Evolutionary conservation across 768 basidiomycete genomes (phyloP).

Genomic region (Cystofilobasidium capitatum): DNA sequence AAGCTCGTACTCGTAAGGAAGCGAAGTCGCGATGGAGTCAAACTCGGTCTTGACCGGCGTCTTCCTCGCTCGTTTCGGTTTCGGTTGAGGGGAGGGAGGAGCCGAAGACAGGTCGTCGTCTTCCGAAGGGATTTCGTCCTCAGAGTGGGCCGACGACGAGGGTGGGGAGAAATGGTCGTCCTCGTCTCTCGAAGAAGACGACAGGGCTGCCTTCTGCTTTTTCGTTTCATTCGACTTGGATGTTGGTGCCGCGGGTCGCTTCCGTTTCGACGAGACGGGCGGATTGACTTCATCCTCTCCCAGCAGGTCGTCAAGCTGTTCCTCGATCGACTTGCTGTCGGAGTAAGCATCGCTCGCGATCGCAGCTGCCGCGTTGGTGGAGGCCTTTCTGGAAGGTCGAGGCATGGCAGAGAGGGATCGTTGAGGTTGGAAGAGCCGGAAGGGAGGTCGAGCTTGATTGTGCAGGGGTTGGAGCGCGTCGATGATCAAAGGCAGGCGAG

Average conservation of each 20-base stretch:
- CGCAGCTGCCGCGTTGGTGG: neutral
- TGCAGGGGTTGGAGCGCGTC: no score
- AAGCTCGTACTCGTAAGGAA: neutral
- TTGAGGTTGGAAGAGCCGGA: no score
- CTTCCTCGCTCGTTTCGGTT: neutral
- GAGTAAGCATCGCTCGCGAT: neutral
- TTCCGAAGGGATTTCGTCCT: neutral
- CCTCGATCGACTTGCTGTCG: neutral
- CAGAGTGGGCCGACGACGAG: neutral
- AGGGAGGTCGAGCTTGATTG: no score
- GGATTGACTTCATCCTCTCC: neutral
- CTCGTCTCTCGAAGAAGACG: neutral
- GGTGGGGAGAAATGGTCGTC: neutral
- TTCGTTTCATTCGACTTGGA: neutral
- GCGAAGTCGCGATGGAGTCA: neutral
- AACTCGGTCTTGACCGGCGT: neutral
- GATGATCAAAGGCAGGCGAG: no score
- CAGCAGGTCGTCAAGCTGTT: neutral
- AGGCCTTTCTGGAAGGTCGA: neutral
- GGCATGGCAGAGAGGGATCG: no score
- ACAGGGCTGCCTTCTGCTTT: no score
- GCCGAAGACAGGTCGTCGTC: neutral
- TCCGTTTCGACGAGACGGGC: neutral
- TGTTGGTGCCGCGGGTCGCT: neutral
- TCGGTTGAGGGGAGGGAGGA: neutral